Evolutionary conservation across 2,329 filamentous ascomycete genomes (phyloP), one percentile per base, ranked within the genome.

Genomic region (Didymella pinodella): DNA sequence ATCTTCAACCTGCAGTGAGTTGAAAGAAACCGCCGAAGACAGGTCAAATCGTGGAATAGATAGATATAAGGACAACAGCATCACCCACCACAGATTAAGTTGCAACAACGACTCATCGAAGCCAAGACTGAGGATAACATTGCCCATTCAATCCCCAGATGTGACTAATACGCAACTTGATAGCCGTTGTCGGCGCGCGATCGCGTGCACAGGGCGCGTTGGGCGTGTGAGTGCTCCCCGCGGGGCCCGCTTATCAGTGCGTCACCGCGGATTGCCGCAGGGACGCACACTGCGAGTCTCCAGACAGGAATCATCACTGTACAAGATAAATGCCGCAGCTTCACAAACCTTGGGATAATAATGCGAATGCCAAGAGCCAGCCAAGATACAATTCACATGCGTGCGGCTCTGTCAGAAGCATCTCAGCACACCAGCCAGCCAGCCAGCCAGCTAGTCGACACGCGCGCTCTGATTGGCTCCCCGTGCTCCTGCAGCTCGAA

Each of bases 111-210:
- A 40, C 36, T 40, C 36, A 40, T 12, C 46, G 12, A n/a, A 34
- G n/a, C 25, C 49, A 45, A 43, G 48, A 22, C 22, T 7, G 12
- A 32, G 48, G 36, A 43, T 32, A 48, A 10, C 34, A 29, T 49
- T 48, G 18, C 45, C 52, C 36, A 22, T 49, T 55, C 8, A 40
- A 25, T 29, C 38, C 12, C 36, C 7, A 26, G 16, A n/a, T n/a
- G 45, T 55, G 52, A 55, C 52, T 55, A 55, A 55, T 55, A 44
- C 52, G 20, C 31, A 6, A 20, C 26, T 28, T 43, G 52, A 49
- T 55, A 48, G 45, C 45, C 52, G 52, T 48, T 14, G 52, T 43
- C 34, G 45, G 52, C 52, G 34, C 51, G 25, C 22, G 41, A 26
- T 44, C 11, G 22, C 40, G 22, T 26, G 40, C 40, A 26, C 22